Conservation (phyloP, 225 moss, liverwort and hornwort genomes). For the Physcomitrellopsis africana region DNA sequence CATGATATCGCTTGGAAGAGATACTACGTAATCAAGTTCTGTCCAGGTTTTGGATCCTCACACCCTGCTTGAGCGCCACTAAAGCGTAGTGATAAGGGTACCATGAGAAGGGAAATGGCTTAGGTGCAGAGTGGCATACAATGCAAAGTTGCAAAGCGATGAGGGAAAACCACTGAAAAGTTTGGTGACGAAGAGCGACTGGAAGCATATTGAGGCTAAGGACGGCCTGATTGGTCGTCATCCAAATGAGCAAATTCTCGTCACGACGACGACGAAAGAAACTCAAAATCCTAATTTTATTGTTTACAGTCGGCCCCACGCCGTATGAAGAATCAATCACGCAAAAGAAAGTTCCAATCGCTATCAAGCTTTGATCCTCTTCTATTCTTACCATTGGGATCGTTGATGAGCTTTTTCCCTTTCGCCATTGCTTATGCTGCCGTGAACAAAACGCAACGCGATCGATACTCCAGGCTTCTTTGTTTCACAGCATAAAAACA, state of each 20-base stretch:
- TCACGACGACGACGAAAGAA: neutral
- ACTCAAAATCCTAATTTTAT: neutral
- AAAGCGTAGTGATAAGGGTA: conserved; percentile 15
- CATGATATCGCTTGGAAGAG: conserved; percentile 17
- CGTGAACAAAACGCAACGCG: conserved; percentile 21
- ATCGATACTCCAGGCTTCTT: conserved; percentile 25
- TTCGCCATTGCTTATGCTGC: conserved; percentile 55
- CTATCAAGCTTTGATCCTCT: conserved; percentile 21
- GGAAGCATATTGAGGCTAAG: neutral
- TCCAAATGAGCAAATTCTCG: neutral
- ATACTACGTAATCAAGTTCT: neutral
- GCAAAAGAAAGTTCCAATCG: conserved; percentile 4
- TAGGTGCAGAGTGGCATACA: neutral
- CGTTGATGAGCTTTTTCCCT: conserved; percentile 91
- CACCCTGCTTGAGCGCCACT: conserved; percentile 16
- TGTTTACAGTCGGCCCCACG: conserved; percentile 14
- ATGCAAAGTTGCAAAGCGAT: conserved; percentile 6
- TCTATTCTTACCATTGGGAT: conserved; percentile 81
- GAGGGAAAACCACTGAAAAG: conserved; percentile 15
- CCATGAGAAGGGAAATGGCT: conserved; percentile 7
- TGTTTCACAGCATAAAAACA: conserved; percentile 18
- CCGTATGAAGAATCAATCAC: conserved; percentile 6
- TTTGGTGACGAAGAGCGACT: neutral
- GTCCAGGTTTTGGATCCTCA: conserved; percentile 17
- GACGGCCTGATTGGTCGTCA: neutral